Base-by-base conservation (phyloP, 1,284 basidiomycete genomes). In the Ustilago lituana region DNA sequence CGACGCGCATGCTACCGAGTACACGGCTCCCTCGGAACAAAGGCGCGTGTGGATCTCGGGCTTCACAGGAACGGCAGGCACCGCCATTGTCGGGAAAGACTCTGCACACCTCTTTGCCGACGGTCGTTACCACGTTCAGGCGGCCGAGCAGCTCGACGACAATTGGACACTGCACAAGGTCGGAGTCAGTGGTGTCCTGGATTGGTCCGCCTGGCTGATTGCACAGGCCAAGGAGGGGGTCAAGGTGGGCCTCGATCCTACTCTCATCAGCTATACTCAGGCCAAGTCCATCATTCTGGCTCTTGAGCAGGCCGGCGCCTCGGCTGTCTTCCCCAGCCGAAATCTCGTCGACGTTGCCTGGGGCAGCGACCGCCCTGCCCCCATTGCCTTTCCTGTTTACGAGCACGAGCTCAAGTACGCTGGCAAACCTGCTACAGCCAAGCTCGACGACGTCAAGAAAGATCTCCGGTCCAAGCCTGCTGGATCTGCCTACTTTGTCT, bases 1-100 rank as follows among this genome's bases (percentile, higher is more conserved):
- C 80, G 93, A 96, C 81, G 90, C 92, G 10, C 93, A 96, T 81
- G 88, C 88, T 57, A 93, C 92, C 4, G 94, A 96, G 82, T 93
- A 92, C 67, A 89, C 94, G 11, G 88, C 91, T 8, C 82, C 86
- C 6, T 88, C 88, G 44, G 93, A 96, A 79, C 90, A 90, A 81
- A 88, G 93, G 27, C 86, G 91, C 51, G 88, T 90, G 75, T 96
- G 87, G 85, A 89, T 96, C 49, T 89, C 91, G 22, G 91, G 89
- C 17, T 96, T 96, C 82, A 87, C 88, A 17, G 94, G 94, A 12
- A 89, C 89, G n/a, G 89, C 90, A 4, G 94, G 93, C 7, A 87
- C 89, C 46, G 93, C 91, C 5, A 85, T 97, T 38, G 84, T 95
- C 20, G 89, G 90, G 12, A 40, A 33, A 14, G 56, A 90, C 72